These are phyloP conservation scores for Cryptosporidium xiaoi DNA, from an alignment of 169 alveolate species.

Conservation along the genomic window DNA sequence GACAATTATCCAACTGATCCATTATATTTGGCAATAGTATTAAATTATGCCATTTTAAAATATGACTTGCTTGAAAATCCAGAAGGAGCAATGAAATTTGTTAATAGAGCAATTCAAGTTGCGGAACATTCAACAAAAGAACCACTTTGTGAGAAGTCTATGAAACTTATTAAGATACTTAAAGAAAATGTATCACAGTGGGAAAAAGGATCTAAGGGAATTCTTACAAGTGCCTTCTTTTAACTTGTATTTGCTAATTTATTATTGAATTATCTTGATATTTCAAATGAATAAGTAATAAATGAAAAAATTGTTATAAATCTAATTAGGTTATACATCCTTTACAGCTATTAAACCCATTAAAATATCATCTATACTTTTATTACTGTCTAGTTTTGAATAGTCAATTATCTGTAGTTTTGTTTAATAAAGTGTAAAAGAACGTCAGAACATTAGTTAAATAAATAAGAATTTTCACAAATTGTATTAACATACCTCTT, in stretches of 20 bases:
- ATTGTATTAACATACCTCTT: slow-evolving; percentile 7
- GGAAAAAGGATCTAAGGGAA: slow-evolving; percentile 60
- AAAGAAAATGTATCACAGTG: slow-evolving; percentile 55
- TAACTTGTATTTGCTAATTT: neutral
- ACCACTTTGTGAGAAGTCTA: slow-evolving; percentile 26
- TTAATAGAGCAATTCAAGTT: slow-evolving; percentile 53
- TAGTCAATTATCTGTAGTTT: slow-evolving; percentile 24
- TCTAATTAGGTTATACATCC: slow-evolving; percentile 13
- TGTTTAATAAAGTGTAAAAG: too few species aligned
- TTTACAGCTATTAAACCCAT: slow-evolving; percentile 25
- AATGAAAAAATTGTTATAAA: neutral
- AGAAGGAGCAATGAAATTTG: slow-evolving; percentile 71
- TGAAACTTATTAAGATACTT: slow-evolving; percentile 42
- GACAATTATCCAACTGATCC: slow-evolving; percentile 67
- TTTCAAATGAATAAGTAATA: too few species aligned
- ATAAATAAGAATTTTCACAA: too few species aligned
- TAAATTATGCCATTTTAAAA: slow-evolving; percentile 58
- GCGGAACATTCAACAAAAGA: slow-evolving; percentile 36
- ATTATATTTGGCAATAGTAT: slow-evolving; percentile 43
- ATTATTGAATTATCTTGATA: neutral
- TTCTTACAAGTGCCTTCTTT: slow-evolving; percentile 69
- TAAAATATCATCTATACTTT: slow-evolving; percentile 8
- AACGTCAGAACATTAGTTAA: too few species aligned
- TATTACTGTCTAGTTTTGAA: slow-evolving; percentile 1
- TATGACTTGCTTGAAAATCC: slow-evolving; percentile 39